Evolutionary conservation across 1,284 basidiomycete species (phyloP), one percentile per base, ranked within the genome.

Genomic region (Puccinia triticina): DNA sequence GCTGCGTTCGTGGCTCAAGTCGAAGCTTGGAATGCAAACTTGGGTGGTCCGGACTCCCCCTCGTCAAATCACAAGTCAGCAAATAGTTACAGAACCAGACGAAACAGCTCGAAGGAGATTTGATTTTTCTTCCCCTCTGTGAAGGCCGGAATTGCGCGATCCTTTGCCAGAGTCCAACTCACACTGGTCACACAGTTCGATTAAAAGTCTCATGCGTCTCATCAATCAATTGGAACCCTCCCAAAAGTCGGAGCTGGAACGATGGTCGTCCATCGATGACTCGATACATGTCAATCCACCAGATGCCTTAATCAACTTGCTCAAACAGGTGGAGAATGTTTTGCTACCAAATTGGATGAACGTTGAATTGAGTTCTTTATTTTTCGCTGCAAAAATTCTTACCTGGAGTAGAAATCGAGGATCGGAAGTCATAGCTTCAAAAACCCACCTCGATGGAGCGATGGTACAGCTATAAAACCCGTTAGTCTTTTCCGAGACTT

Each of bases 11-110:
- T 37, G 50, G 46, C 26, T 53, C 72, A 74, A 40, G 34, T 57
- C 23, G 72, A 74, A 40, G 72, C 29, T 57, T 74, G 72, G 72
- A 74, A 57, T 57, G 48, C 72, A 29, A 74, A 74, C 72, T n/a
- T 74, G 53, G 34, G 53, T 53, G 50, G 53, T n/a, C 32, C 34
- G 14, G 50, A 74, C 29, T 57, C 53, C 14, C 72, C 48, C 46
- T 11, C 23, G 29, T 57, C 72, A n/a, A 55, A 55, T 23, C 48
- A 74, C 34, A 53, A 74, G 72, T 74, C 18, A 57, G 72, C 53
- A 14, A 11, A 53, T 40, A 26, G 23, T 12, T 23, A 37, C 8
- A 5, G 4, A 5, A 16, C 34, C 37, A 23, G 1, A 26, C 23
- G 5, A 66, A 66, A 40, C 37, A 57, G n/a, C 21, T 29, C 32